Evolutionary conservation across 176 grass and related monocot genomes (phyloP), one percentile per base, ranked within the genome.

Genomic region (Neostapfia colusana): DNA sequence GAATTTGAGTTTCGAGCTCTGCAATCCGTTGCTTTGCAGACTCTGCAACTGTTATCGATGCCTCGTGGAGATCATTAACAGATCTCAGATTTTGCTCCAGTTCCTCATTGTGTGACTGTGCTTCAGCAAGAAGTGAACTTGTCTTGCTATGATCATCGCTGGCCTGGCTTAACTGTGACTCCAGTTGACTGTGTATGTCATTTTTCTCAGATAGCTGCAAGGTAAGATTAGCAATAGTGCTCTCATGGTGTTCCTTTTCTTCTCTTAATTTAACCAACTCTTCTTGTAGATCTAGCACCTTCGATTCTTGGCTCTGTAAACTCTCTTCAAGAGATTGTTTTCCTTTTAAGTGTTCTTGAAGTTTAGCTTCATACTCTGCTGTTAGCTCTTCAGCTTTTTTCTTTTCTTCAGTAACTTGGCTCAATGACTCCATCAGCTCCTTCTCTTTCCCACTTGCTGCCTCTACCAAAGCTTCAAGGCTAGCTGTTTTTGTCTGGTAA

Each of bases 91-190:
- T 91, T 73, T 88, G 38, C 68, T 95, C 87, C 23, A 95, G 69
- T 62, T 92, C 89, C 35, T 88, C 91, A 79, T 85, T 98, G 73
- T 90, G 80, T 71, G 73, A 83, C 28, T 92, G 76, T 81, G 87
- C 75, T 71, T 94, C 82, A 39, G 82, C 84, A 21, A 98, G 82
- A 79, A 89, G 78, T 64, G 81, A 82, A 48, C 79, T 80, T 73
- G 85, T 88, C 85, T 85, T 88, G 70, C 65, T 66, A 64, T 88
- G 85, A 68, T 88, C 73, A 51, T 87, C 81, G 20, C 69, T 41
- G 16, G 54, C 79, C 38, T 85, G 71, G 25, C 70, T 90, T 80
- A 90, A 84, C 51, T 90, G 73, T 27, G 85, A 60, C 73, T 93
- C 91, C 63, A 93, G 71, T 51, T 83, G 70, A 35, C 57, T 78